Evolutionary conservation across 352 stramenopile species (phyloP), one percentile per base, ranked within the genome.

Genomic region (Phytophthora ohioensis): DNA sequence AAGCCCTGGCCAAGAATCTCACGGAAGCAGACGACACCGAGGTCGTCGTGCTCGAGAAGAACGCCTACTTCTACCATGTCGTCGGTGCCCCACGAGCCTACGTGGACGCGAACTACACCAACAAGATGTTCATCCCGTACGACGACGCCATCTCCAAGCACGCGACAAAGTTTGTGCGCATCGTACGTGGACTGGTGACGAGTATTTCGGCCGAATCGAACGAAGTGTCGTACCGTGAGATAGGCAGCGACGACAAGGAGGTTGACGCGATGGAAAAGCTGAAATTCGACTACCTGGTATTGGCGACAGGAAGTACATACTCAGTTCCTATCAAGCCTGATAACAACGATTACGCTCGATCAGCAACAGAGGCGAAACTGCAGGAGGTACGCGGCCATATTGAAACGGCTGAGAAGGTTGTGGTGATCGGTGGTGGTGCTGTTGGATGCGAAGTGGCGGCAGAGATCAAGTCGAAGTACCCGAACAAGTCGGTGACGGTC

Each of bases 91-190:
- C 84, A 4, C 80, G 85, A 21, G 83, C 85, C 6, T 87, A 79
- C 52, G 79, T 87, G 13, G 82, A 91, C 4, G 68, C 64, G n/a
- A 42, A 52, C 42, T 93, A 78, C 70, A 64, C 62, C 13, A 56
- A 64, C 3, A 91, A 87, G 51, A 80, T 93, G 69, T 93, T 91
- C 57, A 78, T 93, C 41, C 85, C 85, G 3, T 84, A 84, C 63
- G 80, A 86, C 60, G 73, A 89, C n/a, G 85, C 73, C 5, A 85
- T 93, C 48, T 78, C 72, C 38, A 74, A 80, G 27, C 31, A 63
- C 9, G 61, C 79, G 10, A 32, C 17, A 11, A 59, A 51, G 11
- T 86, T 81, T 46, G 75, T 78, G 27, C 75, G 69, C 15, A 78
- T 89, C n/a, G 47, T 83, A 11, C 81, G 75, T 10, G 80, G 64